Base-by-base conservation (phyloP, 1,139 yeast species). In the Saccharomycopsis crataegensis region DNA sequence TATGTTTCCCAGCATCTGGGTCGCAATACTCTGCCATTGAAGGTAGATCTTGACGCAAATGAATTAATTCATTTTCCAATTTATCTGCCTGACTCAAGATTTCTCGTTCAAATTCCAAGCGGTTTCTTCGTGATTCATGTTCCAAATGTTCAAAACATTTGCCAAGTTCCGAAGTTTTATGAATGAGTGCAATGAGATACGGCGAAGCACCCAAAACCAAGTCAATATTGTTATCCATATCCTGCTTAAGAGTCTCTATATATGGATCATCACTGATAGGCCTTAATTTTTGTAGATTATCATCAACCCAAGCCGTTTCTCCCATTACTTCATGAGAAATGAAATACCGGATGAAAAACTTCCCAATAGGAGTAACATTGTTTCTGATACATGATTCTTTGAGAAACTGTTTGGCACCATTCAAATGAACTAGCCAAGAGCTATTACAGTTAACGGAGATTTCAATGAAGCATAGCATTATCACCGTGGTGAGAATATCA, bases 281-380 rank as follows among this genome's bases (percentile, higher is more conserved):
- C 41, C 52, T 46, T 8, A 50, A 33, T 3, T 50, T 32, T n/a
- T 31, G 49, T 43, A 43, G 17, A 33, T 47, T 38, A 32, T 59
- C 59, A 41, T 57, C 57, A 34, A 61, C 62, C 72, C 72, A 69
- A 1, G 71, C 72, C 0, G 75, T 71, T 53, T 70, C 72, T 8
- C 74, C 72, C 72, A 72, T 69, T 1, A 72, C 70, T 54, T 72
- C 76, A 59, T 72, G 75, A 22, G 70, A 62, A 6, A 70, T 64
- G 56, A 72, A 68, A 56, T 70, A 71, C 37, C 72, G 54, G 8
- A 68, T 63, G 52, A 71, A 70, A 55, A 71, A 71, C 40, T 60
- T 63, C 9, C 64, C 65, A 51, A 69, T 56, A 2, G 69, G 68
- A 31, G 66, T 64, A 14, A 61, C 56, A 48, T 60, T 63, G 37